These are phyloP conservation scores for Sporothrix humicola DNA, from an alignment of 2,329 filamentous ascomycete genomes.

Conservation along the genomic window DNA sequence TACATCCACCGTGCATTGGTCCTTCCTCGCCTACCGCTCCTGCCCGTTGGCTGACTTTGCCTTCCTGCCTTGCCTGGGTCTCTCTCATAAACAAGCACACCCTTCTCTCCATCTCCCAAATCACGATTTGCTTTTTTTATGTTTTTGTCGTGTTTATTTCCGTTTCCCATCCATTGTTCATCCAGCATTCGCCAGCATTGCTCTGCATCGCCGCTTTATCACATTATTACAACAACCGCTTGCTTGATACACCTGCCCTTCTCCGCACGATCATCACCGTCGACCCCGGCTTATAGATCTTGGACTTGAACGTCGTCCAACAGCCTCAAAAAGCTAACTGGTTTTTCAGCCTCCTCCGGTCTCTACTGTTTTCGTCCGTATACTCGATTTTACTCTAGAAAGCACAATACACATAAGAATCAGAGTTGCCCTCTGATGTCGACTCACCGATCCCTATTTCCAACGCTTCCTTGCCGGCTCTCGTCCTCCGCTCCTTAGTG, in stretches of 20 bases:
- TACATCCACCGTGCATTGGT: neutral
- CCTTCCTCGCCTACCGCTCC: slow-evolving; percentile 8
- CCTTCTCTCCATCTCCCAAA: neutral
- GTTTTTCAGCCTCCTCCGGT: neutral
- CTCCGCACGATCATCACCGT: slow-evolving; percentile 14
- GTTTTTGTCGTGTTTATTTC: neutral
- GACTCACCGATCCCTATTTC: neutral
- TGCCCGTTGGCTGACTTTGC: slow-evolving; percentile 16
- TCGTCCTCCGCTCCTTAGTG: neutral
- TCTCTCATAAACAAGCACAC: slow-evolving; percentile 22
- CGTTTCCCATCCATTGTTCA: neutral
- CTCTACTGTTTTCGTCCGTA: no score
- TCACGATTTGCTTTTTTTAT: slow-evolving; percentile 2
- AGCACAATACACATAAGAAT: neutral
- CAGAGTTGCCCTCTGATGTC: neutral
- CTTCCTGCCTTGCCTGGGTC: neutral
- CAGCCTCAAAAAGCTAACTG: neutral
- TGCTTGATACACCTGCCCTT: no score
- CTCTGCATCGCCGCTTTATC: neutral
- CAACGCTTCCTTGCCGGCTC: neutral
- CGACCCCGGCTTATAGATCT: neutral
- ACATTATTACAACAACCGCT: neutral
- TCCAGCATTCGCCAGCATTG: neutral
- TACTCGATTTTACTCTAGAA: neutral
- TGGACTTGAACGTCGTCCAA: slow-evolving; percentile 2